These are phyloP conservation scores for Nakazawaea wickerhamii DNA, from an alignment of 805 yeast species.

Conservation along the genomic window DNA sequence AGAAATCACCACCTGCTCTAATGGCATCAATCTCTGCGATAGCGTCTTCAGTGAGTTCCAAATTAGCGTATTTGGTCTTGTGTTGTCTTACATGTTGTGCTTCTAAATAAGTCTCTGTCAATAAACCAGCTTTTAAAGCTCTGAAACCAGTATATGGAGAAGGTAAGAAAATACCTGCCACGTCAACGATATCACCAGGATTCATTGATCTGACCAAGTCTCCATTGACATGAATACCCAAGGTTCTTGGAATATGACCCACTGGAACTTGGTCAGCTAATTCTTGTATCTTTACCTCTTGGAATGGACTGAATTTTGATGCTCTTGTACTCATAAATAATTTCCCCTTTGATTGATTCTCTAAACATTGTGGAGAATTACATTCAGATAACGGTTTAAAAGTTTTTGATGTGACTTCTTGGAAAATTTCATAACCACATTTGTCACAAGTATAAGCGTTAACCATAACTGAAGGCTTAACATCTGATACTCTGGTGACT, in stretches of 20 bases:
- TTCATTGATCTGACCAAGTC: conserved; percentile 78
- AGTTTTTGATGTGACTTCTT: conserved; percentile 80
- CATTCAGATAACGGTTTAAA: conserved; percentile 89
- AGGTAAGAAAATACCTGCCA: conserved; percentile 89
- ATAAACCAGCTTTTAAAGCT: conserved; percentile 86
- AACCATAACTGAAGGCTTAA: conserved; percentile 85
- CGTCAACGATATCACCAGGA: conserved; percentile 95
- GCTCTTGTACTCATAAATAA: conserved; percentile 92
- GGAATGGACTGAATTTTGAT: conserved; percentile 90
- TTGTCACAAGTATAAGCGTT: conserved; percentile 96
- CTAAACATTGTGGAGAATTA: conserved; percentile 70
- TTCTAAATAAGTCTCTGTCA: conserved; percentile 90
- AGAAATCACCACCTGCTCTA: conserved; percentile 60
- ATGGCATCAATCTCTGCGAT: conserved; percentile 52
- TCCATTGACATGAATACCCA: conserved; percentile 87
- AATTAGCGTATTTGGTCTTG: conserved; percentile 75
- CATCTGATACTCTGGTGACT: conserved; percentile 93
- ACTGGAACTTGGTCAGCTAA: conserved; percentile 95
- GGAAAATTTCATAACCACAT: conserved; percentile 95
- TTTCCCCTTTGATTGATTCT: conserved; percentile 82
- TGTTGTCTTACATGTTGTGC: conserved; percentile 84
- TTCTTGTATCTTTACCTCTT: conserved; percentile 93
- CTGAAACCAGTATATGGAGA: conserved; percentile 93
- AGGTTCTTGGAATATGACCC: conserved; percentile 91
- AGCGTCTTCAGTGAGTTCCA: conserved; percentile 52